Evolutionary conservation across 495 filamentous ascomycete species (phyloP), one percentile per base, ranked within the genome.

Genomic region (Aspergillus homomorphus): DNA sequence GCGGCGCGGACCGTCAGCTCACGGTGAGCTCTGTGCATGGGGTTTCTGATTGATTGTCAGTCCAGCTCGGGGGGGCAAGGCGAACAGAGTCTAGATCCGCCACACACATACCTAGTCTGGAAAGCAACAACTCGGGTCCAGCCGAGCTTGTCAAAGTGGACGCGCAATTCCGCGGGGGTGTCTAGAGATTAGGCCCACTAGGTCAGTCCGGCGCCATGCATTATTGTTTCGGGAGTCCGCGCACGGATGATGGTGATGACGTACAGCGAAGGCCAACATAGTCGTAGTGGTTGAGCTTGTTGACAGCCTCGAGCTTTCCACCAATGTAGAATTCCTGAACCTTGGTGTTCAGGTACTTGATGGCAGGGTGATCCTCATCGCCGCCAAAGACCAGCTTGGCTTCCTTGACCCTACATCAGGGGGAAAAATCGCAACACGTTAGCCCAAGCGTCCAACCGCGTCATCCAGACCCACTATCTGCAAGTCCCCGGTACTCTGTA

Each of bases 71-170:
- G 16, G 15, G n/a, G 18, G 21, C 15, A n/a, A 45, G 19, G 45
- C 28, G 24, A 26, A 22, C 12, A 42, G 24, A 50, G 19, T 26
- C 46, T 26, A 23, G 22, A 22, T 26, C 46, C 15, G 22, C 21
- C 48, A 50, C n/a, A 52, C 22, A 57, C 59, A 44, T 41, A 63
- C 61, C 61, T 48, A 55, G 94, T 98, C 83, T 98, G 94, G 86
- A 98, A 98, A 69, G 94, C 94, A 62, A 98, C 94, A 67, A 98
- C 93, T 67, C 85, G 84, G 67, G 86, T 85, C 94, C 94, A 98
- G 71, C 94, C 94, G 68, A 98, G 90, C 82, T 98, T 98, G 79
- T 97, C 92, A 69, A 98, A 98, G 82, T 98, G 94, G 53, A 89
- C 78, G 62, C 94, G 91, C 56, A 98, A 83, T 76, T 98, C 94